These are phyloP conservation scores for Platanthera guangdongensis DNA, from an alignment of 106 monocot genomes.

Conservation along the genomic window DNA sequence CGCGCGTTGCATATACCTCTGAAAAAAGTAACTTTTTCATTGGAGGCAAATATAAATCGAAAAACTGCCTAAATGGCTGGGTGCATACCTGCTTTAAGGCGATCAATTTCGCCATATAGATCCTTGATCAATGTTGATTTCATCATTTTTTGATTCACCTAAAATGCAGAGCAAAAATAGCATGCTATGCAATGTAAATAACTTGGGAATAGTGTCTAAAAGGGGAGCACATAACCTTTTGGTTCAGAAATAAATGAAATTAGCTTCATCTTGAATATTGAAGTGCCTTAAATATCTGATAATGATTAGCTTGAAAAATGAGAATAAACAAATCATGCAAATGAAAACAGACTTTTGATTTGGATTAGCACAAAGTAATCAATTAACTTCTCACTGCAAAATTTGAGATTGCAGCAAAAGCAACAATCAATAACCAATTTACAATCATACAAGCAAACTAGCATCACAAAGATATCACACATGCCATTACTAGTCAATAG, in stretches of 20 bases:
- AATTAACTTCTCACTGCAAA: no score
- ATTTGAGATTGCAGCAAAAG: no score
- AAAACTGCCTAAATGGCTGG: neutral
- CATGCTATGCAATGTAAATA: neutral
- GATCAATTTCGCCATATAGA: constrained; percentile 88
- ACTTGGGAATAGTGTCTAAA: neutral
- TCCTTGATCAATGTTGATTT: constrained; percentile 97
- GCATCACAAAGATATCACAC: no score
- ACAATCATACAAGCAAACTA: no score
- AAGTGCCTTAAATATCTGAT: no score
- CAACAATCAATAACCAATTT: no score
- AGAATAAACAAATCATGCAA: neutral
- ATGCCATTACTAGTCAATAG: no score
- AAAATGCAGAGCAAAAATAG: constrained; percentile 7
- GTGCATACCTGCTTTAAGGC: constrained; percentile 82
- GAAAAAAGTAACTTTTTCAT: constrained; percentile 2
- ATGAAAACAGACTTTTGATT: neutral
- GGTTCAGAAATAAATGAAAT: neutral
- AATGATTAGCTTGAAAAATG: neutral
- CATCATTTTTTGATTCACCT: constrained; percentile 99
- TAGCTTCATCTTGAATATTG: no score
- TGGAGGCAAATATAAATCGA: neutral
- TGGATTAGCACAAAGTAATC: no score
- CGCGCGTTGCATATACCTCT: constrained; percentile 95
- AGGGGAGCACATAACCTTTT: neutral